These are phyloP conservation scores for Aotearoamyces nothofagi DNA, from an alignment of 2,329 filamentous ascomycete genomes.

Conservation along the genomic window DNA sequence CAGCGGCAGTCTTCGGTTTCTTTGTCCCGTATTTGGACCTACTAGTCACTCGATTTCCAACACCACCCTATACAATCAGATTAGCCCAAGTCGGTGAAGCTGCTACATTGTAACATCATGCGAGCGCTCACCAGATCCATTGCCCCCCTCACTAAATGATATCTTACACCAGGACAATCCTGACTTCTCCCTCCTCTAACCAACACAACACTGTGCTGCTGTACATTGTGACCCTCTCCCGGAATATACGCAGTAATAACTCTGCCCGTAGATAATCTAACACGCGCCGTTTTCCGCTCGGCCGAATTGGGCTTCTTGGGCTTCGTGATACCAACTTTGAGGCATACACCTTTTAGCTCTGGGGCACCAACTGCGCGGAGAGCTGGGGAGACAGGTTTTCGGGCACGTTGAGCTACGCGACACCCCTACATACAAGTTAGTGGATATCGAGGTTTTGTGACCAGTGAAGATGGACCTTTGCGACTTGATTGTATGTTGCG, in stretches of 20 bases:
- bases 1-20: constrained; percentile 72
- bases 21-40: constrained; percentile 97
- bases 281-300: constrained; percentile 87
- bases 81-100: constrained; percentile 14
- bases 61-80: constrained; percentile 54
- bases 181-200: constrained; percentile 87
- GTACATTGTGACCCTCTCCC: constrained; percentile 95
- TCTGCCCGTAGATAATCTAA: constrained; percentile 74
- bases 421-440: too few species aligned
- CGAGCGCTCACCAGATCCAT: constrained; percentile 81
- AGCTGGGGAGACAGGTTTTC: constrained; percentile 79
- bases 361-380: constrained; percentile 55
- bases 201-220: constrained; percentile 95
- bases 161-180: constrained; percentile 97
- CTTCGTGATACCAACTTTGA: constrained; percentile 85
- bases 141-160: constrained; percentile 81
- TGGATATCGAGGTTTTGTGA: too few species aligned
- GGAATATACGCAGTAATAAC: constrained; percentile 90
- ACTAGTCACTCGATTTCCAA: constrained; percentile 67
- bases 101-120: too few species aligned
- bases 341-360: constrained; percentile 85
- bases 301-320: constrained; percentile 99
- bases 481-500: constrained; percentile 18
- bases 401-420: constrained; percentile 62
- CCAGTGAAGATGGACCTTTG: constrained; percentile 8